phyloP scores from a whole-genome alignment of 139 green algal genomes.

The Zygnema cylindricum region DNA sequence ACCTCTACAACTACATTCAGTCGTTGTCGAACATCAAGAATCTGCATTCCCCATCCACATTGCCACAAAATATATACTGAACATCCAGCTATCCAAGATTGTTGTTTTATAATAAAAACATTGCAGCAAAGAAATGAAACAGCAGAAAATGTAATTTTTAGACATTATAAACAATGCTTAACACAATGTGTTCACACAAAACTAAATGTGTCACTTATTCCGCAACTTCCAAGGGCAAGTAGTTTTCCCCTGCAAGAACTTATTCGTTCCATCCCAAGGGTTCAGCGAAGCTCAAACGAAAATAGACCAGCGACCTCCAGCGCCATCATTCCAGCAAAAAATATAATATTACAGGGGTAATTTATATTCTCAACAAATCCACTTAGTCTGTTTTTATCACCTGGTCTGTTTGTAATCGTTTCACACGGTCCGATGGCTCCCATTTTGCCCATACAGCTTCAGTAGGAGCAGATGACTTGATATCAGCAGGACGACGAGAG shows the following conservation, averaged over 20 bases:
- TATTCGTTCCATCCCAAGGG: no score
- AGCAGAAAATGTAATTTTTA: background rate
- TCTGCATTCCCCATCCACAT: no score
- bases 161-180: background rate
- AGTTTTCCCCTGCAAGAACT: no score
- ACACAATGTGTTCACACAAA: background rate
- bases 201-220: background rate
- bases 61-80: no score
- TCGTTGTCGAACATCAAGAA: constrained; percentile 50
- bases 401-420: constrained; percentile 35
- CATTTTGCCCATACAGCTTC: constrained; percentile 49
- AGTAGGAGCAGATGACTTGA: constrained; percentile 6
- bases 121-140: no score
- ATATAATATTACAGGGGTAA: background rate
- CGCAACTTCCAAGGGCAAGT: no score
- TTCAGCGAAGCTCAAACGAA: no score
- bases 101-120: no score
- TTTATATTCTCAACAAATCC: background rate
- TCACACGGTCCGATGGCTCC: constrained; percentile 56
- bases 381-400: no score
- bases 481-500: constrained; percentile 22
- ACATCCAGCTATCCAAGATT: no score
- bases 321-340: no score
- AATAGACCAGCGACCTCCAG: no score
- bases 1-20: constrained; percentile 53